These are phyloP conservation scores for Strombidium stylifer DNA, from an alignment of 73 alveolate species.

Conservation along the genomic window DNA sequence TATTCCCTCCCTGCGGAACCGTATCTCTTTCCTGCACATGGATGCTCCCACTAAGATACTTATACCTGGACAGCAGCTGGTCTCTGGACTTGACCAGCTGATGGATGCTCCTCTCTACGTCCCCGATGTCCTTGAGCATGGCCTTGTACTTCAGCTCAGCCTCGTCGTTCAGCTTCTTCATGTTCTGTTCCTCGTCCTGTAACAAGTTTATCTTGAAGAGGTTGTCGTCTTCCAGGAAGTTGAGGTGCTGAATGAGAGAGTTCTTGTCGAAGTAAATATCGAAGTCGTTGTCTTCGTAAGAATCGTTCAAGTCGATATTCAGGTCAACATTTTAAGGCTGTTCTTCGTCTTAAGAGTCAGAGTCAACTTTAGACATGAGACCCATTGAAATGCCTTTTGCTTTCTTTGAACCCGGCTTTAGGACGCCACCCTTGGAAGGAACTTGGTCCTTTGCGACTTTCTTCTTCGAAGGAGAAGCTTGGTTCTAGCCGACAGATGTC, in stretches of 20 bases:
- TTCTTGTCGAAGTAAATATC: slow-evolving; percentile 16
- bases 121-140: background rate
- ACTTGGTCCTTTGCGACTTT: background rate
- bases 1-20: background rate
- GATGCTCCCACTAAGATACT: background rate
- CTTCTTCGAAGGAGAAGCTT: background rate
- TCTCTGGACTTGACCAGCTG: background rate
- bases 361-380: too few species aligned
- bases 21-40: too few species aligned
- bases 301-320: too few species aligned
- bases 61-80: background rate
- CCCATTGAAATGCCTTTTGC: too few species aligned
- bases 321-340: too few species aligned
- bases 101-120: background rate
- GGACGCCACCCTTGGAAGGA: too few species aligned
- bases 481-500: background rate
- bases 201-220: slow-evolving; percentile 13
- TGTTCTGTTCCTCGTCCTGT: slow-evolving; percentile 36
- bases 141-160: background rate
- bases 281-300: slow-evolving; percentile 24
- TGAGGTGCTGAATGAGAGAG: slow-evolving; percentile 15
- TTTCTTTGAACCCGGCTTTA: too few species aligned
- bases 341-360: too few species aligned
- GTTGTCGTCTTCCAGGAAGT: slow-evolving; percentile 41
- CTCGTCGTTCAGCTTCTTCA: slow-evolving; percentile 7